These are phyloP conservation scores for Wallacemonas sp. DNA, from an alignment of 208 protist species.

Conservation along the genomic window DNA sequence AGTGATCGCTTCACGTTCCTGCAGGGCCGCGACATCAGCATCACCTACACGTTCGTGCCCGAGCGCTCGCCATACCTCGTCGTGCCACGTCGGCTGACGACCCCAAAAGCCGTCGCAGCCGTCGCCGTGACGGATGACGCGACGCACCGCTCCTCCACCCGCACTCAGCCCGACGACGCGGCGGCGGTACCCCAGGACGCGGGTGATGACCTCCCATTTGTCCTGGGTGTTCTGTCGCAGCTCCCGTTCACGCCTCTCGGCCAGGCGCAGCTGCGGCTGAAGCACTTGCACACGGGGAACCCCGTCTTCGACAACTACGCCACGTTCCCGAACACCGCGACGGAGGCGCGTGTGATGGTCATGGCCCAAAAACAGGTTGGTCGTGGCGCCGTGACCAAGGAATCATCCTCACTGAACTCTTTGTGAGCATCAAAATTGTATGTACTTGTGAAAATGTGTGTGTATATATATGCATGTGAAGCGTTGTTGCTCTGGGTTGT, in stretches of 20 bases:
- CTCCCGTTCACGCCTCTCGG: slow-evolving; percentile 35
- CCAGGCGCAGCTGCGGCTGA: slow-evolving; percentile 43
- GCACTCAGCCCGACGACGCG: slow-evolving; percentile 3
- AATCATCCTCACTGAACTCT: slow-evolving; percentile 17
- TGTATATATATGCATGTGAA: too few species aligned
- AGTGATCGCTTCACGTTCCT: slow-evolving; percentile 43
- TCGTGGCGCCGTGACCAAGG: not conserved
- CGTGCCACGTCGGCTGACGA: slow-evolving; percentile 44
- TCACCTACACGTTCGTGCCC: slow-evolving; percentile 53
- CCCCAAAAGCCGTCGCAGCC: too few species aligned
- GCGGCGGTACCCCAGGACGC: too few species aligned
- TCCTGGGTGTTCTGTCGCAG: slow-evolving; percentile 50
- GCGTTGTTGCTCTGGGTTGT: too few species aligned
- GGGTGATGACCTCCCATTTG: slow-evolving; percentile 30
- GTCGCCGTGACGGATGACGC: too few species aligned
- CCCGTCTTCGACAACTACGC: slow-evolving; percentile 58
- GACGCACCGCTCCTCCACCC: not conserved
- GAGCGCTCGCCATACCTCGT: slow-evolving; percentile 54
- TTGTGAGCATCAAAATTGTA: not conserved
- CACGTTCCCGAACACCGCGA: slow-evolving; percentile 27
- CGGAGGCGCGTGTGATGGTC: slow-evolving; percentile 19
- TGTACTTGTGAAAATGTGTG: too few species aligned
- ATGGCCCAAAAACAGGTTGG: slow-evolving; percentile 20
- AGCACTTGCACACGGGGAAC: slow-evolving; percentile 29
- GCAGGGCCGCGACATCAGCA: slow-evolving; percentile 45